Conservation (phyloP, 306 rosid genomes). For the Prunus mongolica region DNA sequence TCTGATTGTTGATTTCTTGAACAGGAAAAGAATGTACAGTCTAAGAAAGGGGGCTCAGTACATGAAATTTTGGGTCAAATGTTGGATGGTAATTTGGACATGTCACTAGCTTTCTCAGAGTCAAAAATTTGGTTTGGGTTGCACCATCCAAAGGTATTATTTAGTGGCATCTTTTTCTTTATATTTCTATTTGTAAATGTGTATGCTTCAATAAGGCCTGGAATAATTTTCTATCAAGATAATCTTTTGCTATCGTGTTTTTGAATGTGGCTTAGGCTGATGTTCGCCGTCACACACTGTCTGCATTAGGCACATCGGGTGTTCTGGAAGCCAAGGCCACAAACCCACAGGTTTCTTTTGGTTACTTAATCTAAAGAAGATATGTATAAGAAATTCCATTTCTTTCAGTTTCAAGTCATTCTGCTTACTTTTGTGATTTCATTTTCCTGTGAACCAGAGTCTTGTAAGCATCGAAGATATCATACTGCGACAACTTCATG, state of each 20-base stretch:
- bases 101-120: conserved; percentile 43
- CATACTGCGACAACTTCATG: conserved; percentile 67
- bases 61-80: conserved; percentile 54
- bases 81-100: conserved; percentile 61
- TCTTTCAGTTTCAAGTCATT: neutral
- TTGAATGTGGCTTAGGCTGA: conserved; percentile 58
- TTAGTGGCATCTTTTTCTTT: neutral
- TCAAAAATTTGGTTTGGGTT: conserved; percentile 76
- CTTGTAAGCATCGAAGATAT: conserved; percentile 59
- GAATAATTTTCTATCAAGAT: neutral
- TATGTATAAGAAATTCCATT: neutral
- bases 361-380: neutral
- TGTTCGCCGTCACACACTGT: conserved; percentile 61
- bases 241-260: neutral
- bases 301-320: conserved; percentile 47
- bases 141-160: conserved; percentile 79
- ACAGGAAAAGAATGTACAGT: conserved; percentile 49
- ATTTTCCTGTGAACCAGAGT: conserved; percentile 46
- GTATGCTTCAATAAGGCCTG: conserved; percentile 19
- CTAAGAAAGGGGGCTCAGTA: conserved; percentile 51
- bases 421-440: neutral
- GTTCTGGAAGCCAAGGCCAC: conserved; percentile 38
- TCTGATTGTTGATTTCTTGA: conserved; percentile 21
- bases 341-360: conserved; percentile 56
- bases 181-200: conserved; percentile 1